Conservation (phyloP, 2,329 filamentous ascomycete species). For the Magnaporthiopsis poae region DNA sequence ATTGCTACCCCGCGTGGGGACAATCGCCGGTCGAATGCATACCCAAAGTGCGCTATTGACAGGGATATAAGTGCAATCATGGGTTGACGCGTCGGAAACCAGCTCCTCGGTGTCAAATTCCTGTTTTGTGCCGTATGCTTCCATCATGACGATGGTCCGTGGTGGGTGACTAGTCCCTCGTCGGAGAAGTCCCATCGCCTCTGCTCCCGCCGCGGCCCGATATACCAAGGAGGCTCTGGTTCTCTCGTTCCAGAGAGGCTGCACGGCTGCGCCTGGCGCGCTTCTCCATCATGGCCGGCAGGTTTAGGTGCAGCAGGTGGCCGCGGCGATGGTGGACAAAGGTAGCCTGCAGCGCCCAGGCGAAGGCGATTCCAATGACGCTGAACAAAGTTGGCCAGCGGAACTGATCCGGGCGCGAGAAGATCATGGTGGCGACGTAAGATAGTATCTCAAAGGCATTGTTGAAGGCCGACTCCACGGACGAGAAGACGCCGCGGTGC, state of each 20-base stretch:
- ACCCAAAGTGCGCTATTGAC: too few species aligned
- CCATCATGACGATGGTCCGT: not conserved
- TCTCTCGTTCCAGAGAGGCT: not conserved
- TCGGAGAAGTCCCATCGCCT: not conserved
- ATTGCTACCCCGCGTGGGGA: too few species aligned
- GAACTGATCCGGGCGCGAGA: slow-evolving; percentile 54
- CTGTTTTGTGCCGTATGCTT: too few species aligned
- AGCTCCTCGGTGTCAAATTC: too few species aligned
- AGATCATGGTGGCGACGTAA: slow-evolving; percentile 56
- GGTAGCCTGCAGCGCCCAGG: slow-evolving; percentile 41
- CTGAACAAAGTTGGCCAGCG: slow-evolving; percentile 52
- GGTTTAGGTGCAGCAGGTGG: slow-evolving; percentile 52
- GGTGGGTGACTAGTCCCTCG: not conserved
- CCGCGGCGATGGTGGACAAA: slow-evolving; percentile 50
- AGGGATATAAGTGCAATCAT: too few species aligned
- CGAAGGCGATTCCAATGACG: slow-evolving; percentile 38
- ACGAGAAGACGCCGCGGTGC: slow-evolving; percentile 58
- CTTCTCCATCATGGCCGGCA: slow-evolving; percentile 17
- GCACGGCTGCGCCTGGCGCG: not conserved
- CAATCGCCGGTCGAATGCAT: too few species aligned
- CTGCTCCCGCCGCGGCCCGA: not conserved
- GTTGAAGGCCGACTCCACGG: slow-evolving; percentile 57
- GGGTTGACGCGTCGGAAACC: too few species aligned
- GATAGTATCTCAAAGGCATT: slow-evolving; percentile 61
- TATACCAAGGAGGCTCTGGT: not conserved